Evolutionary conservation across 257 asterid genomes (phyloP), one percentile per base, ranked within the genome.

Genomic region (Gentiana straminea): DNA sequence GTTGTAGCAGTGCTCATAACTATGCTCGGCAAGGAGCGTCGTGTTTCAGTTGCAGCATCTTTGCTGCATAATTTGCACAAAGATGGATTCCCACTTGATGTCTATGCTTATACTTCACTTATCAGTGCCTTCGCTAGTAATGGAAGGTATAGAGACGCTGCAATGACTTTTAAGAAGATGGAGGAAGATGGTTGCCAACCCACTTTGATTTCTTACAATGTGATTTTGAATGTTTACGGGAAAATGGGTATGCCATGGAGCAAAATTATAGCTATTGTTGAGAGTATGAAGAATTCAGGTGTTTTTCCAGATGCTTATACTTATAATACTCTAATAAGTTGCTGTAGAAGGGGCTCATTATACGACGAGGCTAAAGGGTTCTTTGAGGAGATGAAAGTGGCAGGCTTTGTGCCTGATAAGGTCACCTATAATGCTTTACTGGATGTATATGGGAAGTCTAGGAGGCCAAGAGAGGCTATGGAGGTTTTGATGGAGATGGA

Each of bases 241-340:
- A 91, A 91, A 75, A 91, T 91, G 94, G 94, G 96, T 33, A 87
- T 87, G 96, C 95, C 96, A 46, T 91, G 98, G 98, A 78, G 71
- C 69, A 75, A 77, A 57, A 78, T 91, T 34, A 53, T 79, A 69
- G 58, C 52, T 2, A 68, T 84, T 54, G 84, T 83, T 36, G 80
- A 87, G 13, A 74, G 79, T 41, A 87, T 91, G 94, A 91, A 81
- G 81, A 65, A 51, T 57, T 75, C 83, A 2, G 89, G 84, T 9
- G 68, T 77, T 66, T 67, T 68, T 33, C 95, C 98, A 0, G 95
- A 91, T 83, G 78, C 82, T 34, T 91, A 87, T 69, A 91, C 98
- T 7, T 91, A 84, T 68, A 91, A 91, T 70, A 91, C 98, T 12
- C 65, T 87, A 39, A 91, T 91, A 58, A 75, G 86, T 60, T 84